Evolutionary conservation across 208 protist genomes (phyloP).

Genomic region (Trypanosoma melophagium): DNA sequence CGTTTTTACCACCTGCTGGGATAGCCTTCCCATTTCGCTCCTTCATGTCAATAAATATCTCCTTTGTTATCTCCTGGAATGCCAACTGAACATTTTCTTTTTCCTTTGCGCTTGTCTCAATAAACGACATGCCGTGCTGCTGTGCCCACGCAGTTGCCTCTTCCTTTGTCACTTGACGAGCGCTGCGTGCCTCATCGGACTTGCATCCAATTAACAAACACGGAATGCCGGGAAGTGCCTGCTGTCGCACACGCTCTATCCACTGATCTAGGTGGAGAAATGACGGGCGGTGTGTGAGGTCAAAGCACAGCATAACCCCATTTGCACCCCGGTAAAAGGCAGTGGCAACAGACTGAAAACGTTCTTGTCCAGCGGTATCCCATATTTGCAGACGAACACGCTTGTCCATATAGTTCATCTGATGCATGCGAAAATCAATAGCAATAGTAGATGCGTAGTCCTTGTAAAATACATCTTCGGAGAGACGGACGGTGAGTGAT

Average conservation of each 20-base stretch:
- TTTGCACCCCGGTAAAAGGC: conserved; percentile 93
- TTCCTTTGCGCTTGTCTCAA: conserved; percentile 92
- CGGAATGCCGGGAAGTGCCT: conserved; percentile 90
- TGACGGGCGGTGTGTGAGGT: conserved; percentile 96
- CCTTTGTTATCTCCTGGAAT: conserved; percentile 89
- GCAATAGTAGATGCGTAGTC: conserved; percentile 88
- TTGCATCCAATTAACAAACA: conserved; percentile 97
- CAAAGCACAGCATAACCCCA: conserved; percentile 96
- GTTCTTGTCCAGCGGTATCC: conserved; percentile 92
- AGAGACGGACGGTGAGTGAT: conserved; percentile 88
- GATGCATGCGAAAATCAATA: conserved; percentile 90
- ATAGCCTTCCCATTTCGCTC: conserved; percentile 65
- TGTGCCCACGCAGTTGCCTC: conserved; percentile 84
- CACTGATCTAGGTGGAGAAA: conserved; percentile 97
- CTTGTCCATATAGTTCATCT: conserved; percentile 91
- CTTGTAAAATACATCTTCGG: conserved; percentile 91
- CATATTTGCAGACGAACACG: conserved; percentile 91
- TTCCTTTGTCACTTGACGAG: conserved; percentile 81
- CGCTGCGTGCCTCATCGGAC: conserved; percentile 89
- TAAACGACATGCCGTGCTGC: conserved; percentile 85
- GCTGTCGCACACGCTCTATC: conserved; percentile 96
- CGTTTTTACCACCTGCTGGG: conserved; percentile 35
- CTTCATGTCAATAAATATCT: conserved; percentile 90
- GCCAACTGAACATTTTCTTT: conserved; percentile 90
- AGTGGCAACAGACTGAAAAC: conserved; percentile 90